Base-by-base conservation (phyloP, 768 basidiomycete species). In the Ramaria sp. region DNA sequence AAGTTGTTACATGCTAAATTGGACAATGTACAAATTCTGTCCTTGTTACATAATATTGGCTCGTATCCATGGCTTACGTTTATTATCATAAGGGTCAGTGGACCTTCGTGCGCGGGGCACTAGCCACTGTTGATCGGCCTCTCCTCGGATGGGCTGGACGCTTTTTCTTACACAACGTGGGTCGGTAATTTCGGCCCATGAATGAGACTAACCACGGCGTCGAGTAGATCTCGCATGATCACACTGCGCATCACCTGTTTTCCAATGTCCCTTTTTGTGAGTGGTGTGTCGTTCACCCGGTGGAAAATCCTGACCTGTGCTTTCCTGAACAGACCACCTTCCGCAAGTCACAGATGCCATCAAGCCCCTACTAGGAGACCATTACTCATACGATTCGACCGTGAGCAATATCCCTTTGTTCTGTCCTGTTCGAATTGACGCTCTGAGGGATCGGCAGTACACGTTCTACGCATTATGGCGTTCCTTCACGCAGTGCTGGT, bases 141-240 rank as follows among this genome's bases (percentile, higher is more conserved):
- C 38, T 62, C 43, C 53, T 62, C 13, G 61, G 60, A 15, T 62
- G 61, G 61, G 30, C 38, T 22, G 61, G 61, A 19, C 46, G 56
- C 11, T 62, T 61, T 38, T 61, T 62, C 47, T 48, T 62, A 31
- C 57, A 62, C 60, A 53, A 62, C 51, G 61, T 61, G 27, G 11
- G 51, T 39, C 42, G 19, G 17, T 31, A 15, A 15, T n/a, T 38
- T 20, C 15, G 13, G 34, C 3, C 3, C 38, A 7, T 38, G 47
- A 17, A 33, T 13, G 7, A 27, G 24, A 4, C 22, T 37, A 1
- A 49, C 7, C 45, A 15, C 15, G 19, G 11, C 22, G 20, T 13
- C 24, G 30, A 24, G 3, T n/a, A 61, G 60, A 51, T 61, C 34
- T 50, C 61, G 7, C 61, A 62, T 46, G 48, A 57, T 27, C 60